Conservation (phyloP, 345 rosid genomes). For the Gossypium ekmanianum region DNA sequence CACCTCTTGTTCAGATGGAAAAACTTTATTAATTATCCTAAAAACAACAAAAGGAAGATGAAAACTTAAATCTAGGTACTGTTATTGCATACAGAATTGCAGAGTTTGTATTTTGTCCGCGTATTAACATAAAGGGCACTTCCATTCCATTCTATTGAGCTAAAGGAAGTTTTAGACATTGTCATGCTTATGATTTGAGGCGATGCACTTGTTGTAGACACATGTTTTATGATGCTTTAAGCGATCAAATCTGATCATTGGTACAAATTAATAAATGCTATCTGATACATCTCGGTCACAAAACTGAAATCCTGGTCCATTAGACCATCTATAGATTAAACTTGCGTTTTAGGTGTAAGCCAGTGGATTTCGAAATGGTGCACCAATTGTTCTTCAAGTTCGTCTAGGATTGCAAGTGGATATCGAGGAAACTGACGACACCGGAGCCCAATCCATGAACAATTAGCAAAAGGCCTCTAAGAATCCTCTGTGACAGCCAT, state of each 20-base stretch:
- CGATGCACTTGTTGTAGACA: too few species aligned
- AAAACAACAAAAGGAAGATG: too few species aligned
- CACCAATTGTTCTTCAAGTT: not conserved
- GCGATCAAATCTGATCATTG: not conserved
- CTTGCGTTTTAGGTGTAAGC: not conserved
- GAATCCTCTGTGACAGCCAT: conserved; percentile 56
- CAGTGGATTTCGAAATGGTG: not conserved
- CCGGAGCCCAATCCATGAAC: conserved; percentile 41
- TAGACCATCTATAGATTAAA: not conserved
- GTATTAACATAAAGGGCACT: too few species aligned
- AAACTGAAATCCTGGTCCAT: not conserved
- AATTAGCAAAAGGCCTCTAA: conserved; percentile 50
- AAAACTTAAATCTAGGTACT: too few species aligned
- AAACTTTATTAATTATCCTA: too few species aligned
- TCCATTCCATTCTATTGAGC: too few species aligned
- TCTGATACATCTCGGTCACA: not conserved
- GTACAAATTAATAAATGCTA: not conserved
- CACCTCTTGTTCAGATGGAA: too few species aligned
- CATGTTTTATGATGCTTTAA: not conserved
- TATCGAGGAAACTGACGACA: not conserved
- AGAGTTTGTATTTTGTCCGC: too few species aligned
- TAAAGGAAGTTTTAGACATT: too few species aligned
- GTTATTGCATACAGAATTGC: too few species aligned
- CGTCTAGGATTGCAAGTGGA: not conserved
- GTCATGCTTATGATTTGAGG: too few species aligned